Base-by-base conservation (phyloP, 805 yeast genomes). In the Metschnikowia drakensbergensis region DNA sequence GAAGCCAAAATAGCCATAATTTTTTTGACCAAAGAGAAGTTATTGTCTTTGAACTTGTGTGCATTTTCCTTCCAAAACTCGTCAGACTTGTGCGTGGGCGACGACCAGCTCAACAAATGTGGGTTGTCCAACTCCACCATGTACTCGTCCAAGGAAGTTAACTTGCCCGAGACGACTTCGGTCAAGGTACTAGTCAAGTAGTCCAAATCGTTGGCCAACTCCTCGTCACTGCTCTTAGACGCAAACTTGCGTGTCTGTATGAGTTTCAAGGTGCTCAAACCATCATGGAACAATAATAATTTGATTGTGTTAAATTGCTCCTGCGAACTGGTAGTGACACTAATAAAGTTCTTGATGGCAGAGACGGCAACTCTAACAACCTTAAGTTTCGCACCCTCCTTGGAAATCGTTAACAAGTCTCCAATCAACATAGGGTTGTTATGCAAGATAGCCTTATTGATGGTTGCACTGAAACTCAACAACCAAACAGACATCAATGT, bases 141-240 rank as follows among this genome's bases (percentile, higher is more conserved):
- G 65, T 92, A 94, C 65, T 91, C 97, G 62, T 94, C 98, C 65
- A 92, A 88, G 1, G 96, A 89, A 4, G 97, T 85, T 72, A 94
- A 79, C 56, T 80, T 82, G 45, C 63, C 64, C 42, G 83, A 79
- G 52, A 85, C 90, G 42, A 88, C 84, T 28, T 82, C 86, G 53
- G 81, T 82, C 54, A 92, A 76, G n/a, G 74, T 72, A 32, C 75
- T 80, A 49, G 75, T 70, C 54, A 94, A 72, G 30, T 69, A 64
- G 23, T 71, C 73, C 57, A 94, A 78, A 64, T 90, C 97, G 17
- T 72, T 73, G 41, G 86, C 80, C 58, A 94, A 79, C 65, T 94
- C 99, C 53, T 88, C 94, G 65, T 94, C 99, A 45, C 74, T 66
- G 26, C 72, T 72, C 55, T 71, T 69, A 27, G 73, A 67, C 5